Percentiles rank a stretch among this genome's conserved stretches.
Evolutionary conservation across 768 basidiomycete species (phyloP).

Genomic region (Lepiota brunneoincarnata): DNA sequence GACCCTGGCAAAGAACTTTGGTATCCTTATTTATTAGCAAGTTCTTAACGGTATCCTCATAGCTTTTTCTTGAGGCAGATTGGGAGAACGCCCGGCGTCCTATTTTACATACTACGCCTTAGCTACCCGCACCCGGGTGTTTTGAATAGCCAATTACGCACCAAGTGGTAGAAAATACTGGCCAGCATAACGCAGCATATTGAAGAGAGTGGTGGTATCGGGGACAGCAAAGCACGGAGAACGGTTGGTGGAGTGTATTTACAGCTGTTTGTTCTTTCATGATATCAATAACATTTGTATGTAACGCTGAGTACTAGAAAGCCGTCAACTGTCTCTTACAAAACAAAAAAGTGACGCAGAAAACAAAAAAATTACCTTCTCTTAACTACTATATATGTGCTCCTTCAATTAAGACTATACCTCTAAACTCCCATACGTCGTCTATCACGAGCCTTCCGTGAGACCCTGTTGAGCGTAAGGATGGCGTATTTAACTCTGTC

Average conservation of each 20-base stretch:
- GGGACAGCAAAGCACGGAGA: conserved; percentile 4
- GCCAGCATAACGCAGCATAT: conserved; percentile 62
- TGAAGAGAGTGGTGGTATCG: conserved; percentile 13
- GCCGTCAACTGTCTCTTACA: not conserved
- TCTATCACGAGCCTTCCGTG: conserved; percentile 72
- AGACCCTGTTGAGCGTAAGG: conserved; percentile 64
- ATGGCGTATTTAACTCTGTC: conserved; percentile 86
- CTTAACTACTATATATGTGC: conserved; percentile 5
- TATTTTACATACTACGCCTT: conserved; percentile 1
- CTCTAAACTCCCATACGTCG: conserved; percentile 40
- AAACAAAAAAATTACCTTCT: conserved; percentile 11
- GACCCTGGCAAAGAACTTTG: conserved; percentile 87
- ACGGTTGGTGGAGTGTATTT: conserved; percentile 1
- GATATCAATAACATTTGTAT: not conserved
- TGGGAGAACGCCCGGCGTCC: conserved; percentile 82
- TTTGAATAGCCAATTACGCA: conserved; percentile 25
- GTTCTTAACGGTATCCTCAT: conserved; percentile 89
- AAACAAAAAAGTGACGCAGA: not conserved
- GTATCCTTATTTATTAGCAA: conserved; percentile 93
- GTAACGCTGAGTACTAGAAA: not conserved
- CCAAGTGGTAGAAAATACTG: conserved; percentile 53
- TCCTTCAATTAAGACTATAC: conserved; percentile 18
- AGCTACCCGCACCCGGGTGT: not conserved
- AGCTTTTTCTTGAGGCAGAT: conserved; percentile 70
- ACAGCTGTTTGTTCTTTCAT: conserved; percentile 4